Base-by-base conservation (phyloP, 2,329 filamentous ascomycete species). In the Lecanosticta acicola region DNA sequence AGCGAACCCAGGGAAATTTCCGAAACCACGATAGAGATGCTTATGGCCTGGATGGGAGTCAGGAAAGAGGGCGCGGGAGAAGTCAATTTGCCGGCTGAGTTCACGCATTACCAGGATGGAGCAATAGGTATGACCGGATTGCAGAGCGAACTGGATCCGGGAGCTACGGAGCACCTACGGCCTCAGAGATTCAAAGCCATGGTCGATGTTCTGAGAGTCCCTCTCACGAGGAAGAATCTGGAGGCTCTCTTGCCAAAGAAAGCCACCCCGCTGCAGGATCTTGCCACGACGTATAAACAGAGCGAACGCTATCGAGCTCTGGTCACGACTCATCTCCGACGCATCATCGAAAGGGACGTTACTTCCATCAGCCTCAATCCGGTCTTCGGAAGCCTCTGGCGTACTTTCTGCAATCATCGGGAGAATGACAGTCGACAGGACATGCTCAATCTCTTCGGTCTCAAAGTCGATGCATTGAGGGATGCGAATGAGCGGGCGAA, bases 21-120 rank as follows among this genome's bases (percentile, higher is more conserved):
- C 19, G 43, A 53, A 29, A 39, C 43, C 19, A 50, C 43, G 3
- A 38, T 50, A 10, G 43, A 53, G 21, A 26, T 48, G 7, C 39
- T 53, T 1, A 21, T 50, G 24, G 35, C 50, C 18, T 53, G 50
- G 50, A 53, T 53, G 47, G 43, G 40, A 3, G 39, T 50, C 4
- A 45, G 40, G 37, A 53, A 53, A 17, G 40, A 43, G 32, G 47
- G 42, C 11, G 26, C 35, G 13, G 21, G 19, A 18, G 24, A 14
- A 10, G 17, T 32, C 29, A 8, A 16, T 18, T 34, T 45, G 9
- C 33, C 11, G 18, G 42, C 38, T 11, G 18, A 18, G 11, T 17
- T 49, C 16, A 45, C 43, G 10, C 21, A 17, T n/a, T 49, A 49
- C 19, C 11, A 7, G 24, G 24, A 29, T 29, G 7, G n/a, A n/a